Conservation (phyloP, 2,329 filamentous ascomycete genomes). For the Beauveria bassiana region DNA sequence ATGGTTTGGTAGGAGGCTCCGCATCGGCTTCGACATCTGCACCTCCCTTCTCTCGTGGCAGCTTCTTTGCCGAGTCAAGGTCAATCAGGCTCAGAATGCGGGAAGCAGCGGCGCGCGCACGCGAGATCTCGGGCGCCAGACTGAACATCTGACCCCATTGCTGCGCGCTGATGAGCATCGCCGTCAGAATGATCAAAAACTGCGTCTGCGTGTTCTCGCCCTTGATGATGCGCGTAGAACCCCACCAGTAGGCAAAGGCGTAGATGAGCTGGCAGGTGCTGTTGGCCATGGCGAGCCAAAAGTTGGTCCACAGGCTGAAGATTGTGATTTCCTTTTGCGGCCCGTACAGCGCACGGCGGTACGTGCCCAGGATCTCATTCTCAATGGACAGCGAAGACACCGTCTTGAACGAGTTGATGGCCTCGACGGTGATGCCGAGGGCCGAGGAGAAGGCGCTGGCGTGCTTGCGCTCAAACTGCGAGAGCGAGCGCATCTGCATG, state of each 20-base stretch:
- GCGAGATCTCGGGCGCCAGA: slow-evolving; percentile 66
- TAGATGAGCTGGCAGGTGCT: slow-evolving; percentile 60
- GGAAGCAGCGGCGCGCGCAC: slow-evolving; percentile 53
- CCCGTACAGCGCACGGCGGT: slow-evolving; percentile 40
- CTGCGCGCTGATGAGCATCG: slow-evolving; percentile 65
- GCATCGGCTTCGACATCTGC: slow-evolving; percentile 33
- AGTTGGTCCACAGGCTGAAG: slow-evolving; percentile 43
- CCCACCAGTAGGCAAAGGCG: slow-evolving; percentile 75
- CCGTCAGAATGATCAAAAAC: slow-evolving; percentile 68
- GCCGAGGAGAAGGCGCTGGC: slow-evolving; percentile 57
- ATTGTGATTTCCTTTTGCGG: slow-evolving; percentile 47
- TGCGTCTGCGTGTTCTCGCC: slow-evolving; percentile 56
- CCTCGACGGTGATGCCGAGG: slow-evolving; percentile 58
- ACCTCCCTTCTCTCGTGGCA: slow-evolving; percentile 19
- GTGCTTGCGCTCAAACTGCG: slow-evolving; percentile 54
- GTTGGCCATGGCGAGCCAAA: slow-evolving; percentile 54
- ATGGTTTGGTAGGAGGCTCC: slow-evolving; percentile 19
- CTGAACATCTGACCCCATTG: slow-evolving; percentile 69
- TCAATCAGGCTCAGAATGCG: slow-evolving; percentile 47
- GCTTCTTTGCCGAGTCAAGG: slow-evolving; percentile 22
- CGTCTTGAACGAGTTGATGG: slow-evolving; percentile 58
- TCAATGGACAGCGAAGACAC: slow-evolving; percentile 49
- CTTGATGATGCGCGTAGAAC: slow-evolving; percentile 58
- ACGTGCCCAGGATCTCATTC: slow-evolving; percentile 42
- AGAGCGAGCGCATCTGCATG: slow-evolving; percentile 57